Conservation (phyloP, 169 alveolate species). For the Cryptosporidium ryanae region DNA sequence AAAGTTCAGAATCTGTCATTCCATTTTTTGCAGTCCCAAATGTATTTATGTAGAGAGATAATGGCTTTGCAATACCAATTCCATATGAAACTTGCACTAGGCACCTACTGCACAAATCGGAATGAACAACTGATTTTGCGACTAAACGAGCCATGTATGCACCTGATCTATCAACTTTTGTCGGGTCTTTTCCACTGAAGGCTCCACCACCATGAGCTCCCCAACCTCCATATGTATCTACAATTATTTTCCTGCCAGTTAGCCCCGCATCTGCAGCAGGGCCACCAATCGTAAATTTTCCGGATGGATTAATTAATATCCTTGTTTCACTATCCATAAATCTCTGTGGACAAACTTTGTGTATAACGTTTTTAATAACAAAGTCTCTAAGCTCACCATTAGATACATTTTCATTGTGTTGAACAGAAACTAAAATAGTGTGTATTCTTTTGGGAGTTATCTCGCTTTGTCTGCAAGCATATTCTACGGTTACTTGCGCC, state of each 20-base stretch:
- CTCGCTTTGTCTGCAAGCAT: slow-evolving; percentile 82
- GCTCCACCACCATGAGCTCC: slow-evolving; percentile 99
- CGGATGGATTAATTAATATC: slow-evolving; percentile 96
- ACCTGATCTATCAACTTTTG: slow-evolving; percentile 99
- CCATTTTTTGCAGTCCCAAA: slow-evolving; percentile 93
- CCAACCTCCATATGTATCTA: slow-evolving; percentile 99
- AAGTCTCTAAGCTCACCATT: slow-evolving; percentile 86
- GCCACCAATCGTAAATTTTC: slow-evolving; percentile 98
- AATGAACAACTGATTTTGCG: slow-evolving; percentile 97
- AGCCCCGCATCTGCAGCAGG: slow-evolving; percentile 99
- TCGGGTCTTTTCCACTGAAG: slow-evolving; percentile 99
- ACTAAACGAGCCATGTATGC: slow-evolving; percentile 98
- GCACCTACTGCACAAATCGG: slow-evolving; percentile 94
- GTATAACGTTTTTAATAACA: slow-evolving; percentile 92
- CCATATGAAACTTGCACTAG: slow-evolving; percentile 97
- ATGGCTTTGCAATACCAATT: slow-evolving; percentile 97
- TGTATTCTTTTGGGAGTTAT: slow-evolving; percentile 92
- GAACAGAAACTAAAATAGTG: slow-evolving; percentile 93
- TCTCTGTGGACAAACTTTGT: slow-evolving; percentile 92
- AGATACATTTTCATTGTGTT: slow-evolving; percentile 85
- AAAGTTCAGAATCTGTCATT: slow-evolving; percentile 90
- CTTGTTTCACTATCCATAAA: slow-evolving; percentile 93
- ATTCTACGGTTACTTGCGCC: slow-evolving; percentile 94
- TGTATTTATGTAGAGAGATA: slow-evolving; percentile 95
- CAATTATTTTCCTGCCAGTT: slow-evolving; percentile 98